Conservation (phyloP, 2,329 filamentous ascomycete species). For the Raffaelea arxii region DNA sequence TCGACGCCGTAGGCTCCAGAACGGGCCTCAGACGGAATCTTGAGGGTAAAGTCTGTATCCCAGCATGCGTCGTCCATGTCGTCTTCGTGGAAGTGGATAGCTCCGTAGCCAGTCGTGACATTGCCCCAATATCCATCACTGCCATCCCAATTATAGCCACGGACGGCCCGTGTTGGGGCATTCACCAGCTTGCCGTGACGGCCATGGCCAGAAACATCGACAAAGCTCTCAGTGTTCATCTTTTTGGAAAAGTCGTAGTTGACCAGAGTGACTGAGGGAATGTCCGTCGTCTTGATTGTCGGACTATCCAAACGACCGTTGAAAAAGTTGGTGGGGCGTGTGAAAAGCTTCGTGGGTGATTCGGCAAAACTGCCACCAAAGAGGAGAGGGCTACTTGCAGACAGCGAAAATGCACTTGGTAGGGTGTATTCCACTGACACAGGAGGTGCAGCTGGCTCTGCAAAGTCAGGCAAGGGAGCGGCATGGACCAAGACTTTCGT, state of each 20-base stretch:
- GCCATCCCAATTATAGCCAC: constrained; percentile 7
- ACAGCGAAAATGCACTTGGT: background rate
- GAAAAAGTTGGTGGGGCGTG: constrained; percentile 2
- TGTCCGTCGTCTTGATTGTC: background rate
- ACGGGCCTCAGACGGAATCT: background rate
- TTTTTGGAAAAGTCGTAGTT: constrained; percentile 4
- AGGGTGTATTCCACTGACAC: background rate
- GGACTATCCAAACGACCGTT: constrained; percentile 5
- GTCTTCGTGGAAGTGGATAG: constrained; percentile 8
- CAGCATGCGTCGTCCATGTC: constrained; percentile 6
- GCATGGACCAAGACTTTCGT: background rate
- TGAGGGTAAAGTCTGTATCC: constrained; percentile 4
- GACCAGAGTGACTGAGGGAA: background rate
- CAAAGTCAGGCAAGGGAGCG: background rate
- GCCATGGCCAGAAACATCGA: constrained; percentile 1
- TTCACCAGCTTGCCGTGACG: constrained; percentile 2
- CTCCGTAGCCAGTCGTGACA: constrained; percentile 2
- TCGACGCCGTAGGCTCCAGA: constrained; percentile 4
- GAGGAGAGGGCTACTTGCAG: background rate
- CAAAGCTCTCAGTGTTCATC: constrained; percentile 1
- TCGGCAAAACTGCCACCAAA: background rate
- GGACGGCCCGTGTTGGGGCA: constrained; percentile 4
- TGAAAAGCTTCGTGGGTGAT: background rate
- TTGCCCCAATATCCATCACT: constrained; percentile 3
- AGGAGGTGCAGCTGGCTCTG: background rate